phyloP scores from a whole-genome alignment of 2,329 filamentous ascomycete species.

The Exophiala phaeomuriformis region DNA sequence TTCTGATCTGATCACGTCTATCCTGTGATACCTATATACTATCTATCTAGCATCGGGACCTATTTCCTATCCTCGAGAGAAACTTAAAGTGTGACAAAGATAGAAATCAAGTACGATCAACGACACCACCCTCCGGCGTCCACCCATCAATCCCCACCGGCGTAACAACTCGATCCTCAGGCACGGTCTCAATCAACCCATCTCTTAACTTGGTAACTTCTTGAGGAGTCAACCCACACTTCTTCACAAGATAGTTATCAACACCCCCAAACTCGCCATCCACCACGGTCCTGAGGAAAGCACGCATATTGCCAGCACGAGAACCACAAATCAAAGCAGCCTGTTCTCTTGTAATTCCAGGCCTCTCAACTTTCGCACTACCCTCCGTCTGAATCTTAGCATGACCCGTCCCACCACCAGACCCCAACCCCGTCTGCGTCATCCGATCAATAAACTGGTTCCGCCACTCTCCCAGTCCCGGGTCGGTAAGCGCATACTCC shows the following conservation, averaged over 20 bases:
- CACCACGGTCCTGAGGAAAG: constrained; percentile 22
- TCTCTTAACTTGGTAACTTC: constrained; percentile 22
- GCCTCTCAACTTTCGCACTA: not conserved
- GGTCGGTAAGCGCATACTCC: constrained; percentile 63
- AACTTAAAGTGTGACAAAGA: not conserved
- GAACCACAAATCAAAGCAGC: constrained; percentile 24
- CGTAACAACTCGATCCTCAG: constrained; percentile 10
- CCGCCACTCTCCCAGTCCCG: constrained; percentile 44
- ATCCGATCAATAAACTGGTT: constrained; percentile 25
- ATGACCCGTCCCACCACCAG: constrained; percentile 7
- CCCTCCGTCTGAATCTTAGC: not conserved
- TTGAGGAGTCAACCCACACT: constrained; percentile 21
- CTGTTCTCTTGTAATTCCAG: constrained; percentile 20
- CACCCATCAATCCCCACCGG: constrained; percentile 16
- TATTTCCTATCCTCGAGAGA: no score
- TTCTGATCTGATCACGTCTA: no score
- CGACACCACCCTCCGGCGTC: constrained; percentile 23
- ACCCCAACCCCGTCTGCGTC: constrained; percentile 15
- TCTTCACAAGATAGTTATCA: constrained; percentile 20
- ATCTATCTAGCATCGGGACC: no score
- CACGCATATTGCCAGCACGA: constrained; percentile 25
- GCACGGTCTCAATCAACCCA: constrained; percentile 17
- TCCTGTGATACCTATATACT: no score
- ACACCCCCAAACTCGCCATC: constrained; percentile 26
- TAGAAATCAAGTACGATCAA: constrained; percentile 9